Evolutionary conservation across 768 basidiomycete genomes (phyloP), one percentile per base, ranked within the genome.

Genomic region (Hemileccinum impolitum): DNA sequence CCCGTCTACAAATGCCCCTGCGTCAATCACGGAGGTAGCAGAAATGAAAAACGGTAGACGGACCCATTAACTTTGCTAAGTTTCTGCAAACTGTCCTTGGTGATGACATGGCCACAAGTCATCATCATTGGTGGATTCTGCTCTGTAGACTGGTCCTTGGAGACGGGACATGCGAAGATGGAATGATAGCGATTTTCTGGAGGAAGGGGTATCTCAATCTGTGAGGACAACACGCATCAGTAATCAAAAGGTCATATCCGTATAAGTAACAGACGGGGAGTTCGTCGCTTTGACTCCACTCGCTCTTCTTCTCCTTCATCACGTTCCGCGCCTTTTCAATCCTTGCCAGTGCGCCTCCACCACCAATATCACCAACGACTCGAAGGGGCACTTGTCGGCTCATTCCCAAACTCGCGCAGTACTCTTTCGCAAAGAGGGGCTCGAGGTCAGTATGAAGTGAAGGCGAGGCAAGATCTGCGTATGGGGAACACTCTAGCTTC

Each of bases 121-220:
- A 99, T 87, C 89, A 97, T 94, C 92, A 96, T 96, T 0, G 96
- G 95, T 9, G 94, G 96, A 65, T 99, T 99, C 50, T 77, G 68
- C 45, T 91, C 87, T 4, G 90, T 94, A 19, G 93, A 85, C 70
- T 96, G 95, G 61, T 98, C 95, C 70, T 97, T 98, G 9, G 93
- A 95, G 18, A 99, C 96, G 0, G 96, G 91, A 67, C 96, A 99
- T 40, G 93, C 85, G 66, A 99, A 98, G 49, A 98, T 87, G 1
- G 94, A 96, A 67, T 99, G 96, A 69, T 94, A 98, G 25, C 93
- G 78, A 60, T 94, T 87, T 55, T 89, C 84, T 2, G 90, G 75
- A 1, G 88, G 81, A 11, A 98, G 65, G 1, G 90, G 90, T 54
- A 98, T 90, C 71, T 97, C 95, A 59, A 99, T 94, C 95, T 98